A percentile compares a stretch with the other conserved stretches of the same genome.
Evolutionary conservation across 768 basidiomycete species (phyloP).

Genomic region (Mycena chlorophos): DNA sequence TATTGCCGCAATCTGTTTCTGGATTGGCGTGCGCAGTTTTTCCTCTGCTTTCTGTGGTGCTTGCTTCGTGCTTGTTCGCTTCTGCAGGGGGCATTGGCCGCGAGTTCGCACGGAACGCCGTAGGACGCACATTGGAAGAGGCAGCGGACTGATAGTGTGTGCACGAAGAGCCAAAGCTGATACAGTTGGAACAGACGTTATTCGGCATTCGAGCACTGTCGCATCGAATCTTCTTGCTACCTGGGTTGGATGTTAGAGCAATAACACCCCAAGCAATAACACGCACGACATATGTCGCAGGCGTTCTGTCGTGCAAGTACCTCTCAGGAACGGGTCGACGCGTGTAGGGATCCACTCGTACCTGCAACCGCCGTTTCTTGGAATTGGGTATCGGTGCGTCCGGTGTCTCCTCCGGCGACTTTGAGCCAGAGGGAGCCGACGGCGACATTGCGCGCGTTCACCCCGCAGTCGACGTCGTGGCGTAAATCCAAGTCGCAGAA

Average conservation of each 20-base stretch:
- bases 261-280: neutral
- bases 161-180: conserved; percentile 11
- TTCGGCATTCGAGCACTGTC: conserved; percentile 46
- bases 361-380: conserved; percentile 19
- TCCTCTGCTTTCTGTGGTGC: neutral
- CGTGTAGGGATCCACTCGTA: too few species aligned
- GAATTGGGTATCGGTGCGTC: conserved; percentile 12
- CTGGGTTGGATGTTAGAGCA: neutral
- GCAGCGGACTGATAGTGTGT: conserved; percentile 17
- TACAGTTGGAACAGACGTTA: conserved; percentile 44
- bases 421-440: neutral
- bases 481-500: too few species aligned
- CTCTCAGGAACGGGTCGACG: too few species aligned
- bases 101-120: neutral
- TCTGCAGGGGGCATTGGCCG: neutral
- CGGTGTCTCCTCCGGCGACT: neutral
- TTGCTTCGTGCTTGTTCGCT: conserved; percentile 2
- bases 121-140: conserved; percentile 6
- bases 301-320: conserved; percentile 15
- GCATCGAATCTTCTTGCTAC: conserved; percentile 28
- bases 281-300: conserved; percentile 19
- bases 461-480: too few species aligned
- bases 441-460: too few species aligned
- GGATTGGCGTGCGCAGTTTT: conserved; percentile 3
- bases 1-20: conserved; percentile 16